Base-by-base conservation (phyloP, 768 basidiomycete species). In the Chalciporus sphaerocephalus region DNA sequence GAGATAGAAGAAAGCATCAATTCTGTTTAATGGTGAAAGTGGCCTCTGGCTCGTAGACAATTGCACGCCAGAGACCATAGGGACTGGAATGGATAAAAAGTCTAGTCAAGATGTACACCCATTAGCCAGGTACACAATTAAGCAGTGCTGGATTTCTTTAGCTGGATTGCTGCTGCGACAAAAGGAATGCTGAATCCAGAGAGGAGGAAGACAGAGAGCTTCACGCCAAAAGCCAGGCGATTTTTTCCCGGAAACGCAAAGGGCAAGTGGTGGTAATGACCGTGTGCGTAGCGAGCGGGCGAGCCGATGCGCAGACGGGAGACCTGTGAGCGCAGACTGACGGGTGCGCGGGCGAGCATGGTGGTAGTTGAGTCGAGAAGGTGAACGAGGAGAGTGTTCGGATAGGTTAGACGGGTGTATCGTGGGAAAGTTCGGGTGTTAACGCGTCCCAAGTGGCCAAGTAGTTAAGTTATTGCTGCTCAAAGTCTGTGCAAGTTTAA, bases 101-200 rank as follows among this genome's bases (percentile, higher is more conserved):
- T 28, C 20, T 10, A 32, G 35, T 44, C 21, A 8, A 21, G 38
- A 27, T 17, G 40, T 50, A 44, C 51, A 57, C 22, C 35, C 16
- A n/a, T 32, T 7, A 18, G 23, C 21, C 34, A 24, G 35, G 55
- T 62, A 24, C 6, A 32, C 44, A 5, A 64, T 39, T 55, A 63
- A 32, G 51, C 52, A 35, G 58, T 54, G 15, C 61, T 57, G 7
- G 62, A 53, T 39, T 64, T 81, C 52, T 66, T 70, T 64, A 89
- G 51, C 64, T 87, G 85, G 58, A 74, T 79, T 30, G 58, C 63
- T 5, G 78, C 69, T 5, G 85, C 85, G 43, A 74, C 52, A 64
- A 89, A 81, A 21, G 87, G 87, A 50, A 88, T 77, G 46, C 74
- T 63, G 63, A 87, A 85, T 11, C 85, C 87, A 11, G 69, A 48